Evolutionary conservation across 352 stramenopile species (phyloP).

Genomic region (Phytophthora foliorum): DNA sequence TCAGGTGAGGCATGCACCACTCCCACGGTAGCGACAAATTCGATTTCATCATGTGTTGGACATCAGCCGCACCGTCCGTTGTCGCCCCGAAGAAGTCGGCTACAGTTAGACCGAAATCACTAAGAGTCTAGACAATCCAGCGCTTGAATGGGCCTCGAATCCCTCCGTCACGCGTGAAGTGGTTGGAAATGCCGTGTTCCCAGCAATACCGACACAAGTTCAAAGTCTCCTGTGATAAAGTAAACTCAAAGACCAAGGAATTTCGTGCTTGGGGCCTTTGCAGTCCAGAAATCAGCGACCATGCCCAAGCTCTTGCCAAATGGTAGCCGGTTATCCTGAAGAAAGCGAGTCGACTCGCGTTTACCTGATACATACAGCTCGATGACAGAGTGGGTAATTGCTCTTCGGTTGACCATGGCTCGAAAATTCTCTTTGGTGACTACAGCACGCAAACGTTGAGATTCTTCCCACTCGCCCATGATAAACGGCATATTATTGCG

Average conservation of each 20-base stretch:
- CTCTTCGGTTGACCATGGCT: not conserved
- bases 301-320: conserved; percentile 1
- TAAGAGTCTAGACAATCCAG: conserved; percentile 4
- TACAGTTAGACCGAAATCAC: not conserved
- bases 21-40: not conserved
- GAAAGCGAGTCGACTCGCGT: not conserved
- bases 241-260: conserved; percentile 6
- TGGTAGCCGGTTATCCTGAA: not conserved
- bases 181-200: conserved; percentile 7
- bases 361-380: conserved; percentile 11
- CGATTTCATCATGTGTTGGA: conserved; percentile 9
- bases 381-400: conserved; percentile 7
- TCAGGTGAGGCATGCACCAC: conserved; percentile 3
- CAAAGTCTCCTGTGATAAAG: not conserved
- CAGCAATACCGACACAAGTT: conserved; percentile 8
- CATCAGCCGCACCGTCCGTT: not conserved
- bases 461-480: conserved; percentile 16
- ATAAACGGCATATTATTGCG: conserved; percentile 12
- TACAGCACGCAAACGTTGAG: conserved; percentile 1
- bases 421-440: conserved; percentile 10
- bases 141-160: conserved; percentile 4
- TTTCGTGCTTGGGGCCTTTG: not conserved
- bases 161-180: not conserved
- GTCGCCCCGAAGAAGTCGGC: conserved; percentile 7
- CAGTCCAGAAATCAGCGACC: conserved; percentile 12